Percentiles rank a stretch among this genome's conserved stretches.
phyloP scores from a whole-genome alignment of 768 basidiomycete genomes.

The Clathrus columnatus region DNA sequence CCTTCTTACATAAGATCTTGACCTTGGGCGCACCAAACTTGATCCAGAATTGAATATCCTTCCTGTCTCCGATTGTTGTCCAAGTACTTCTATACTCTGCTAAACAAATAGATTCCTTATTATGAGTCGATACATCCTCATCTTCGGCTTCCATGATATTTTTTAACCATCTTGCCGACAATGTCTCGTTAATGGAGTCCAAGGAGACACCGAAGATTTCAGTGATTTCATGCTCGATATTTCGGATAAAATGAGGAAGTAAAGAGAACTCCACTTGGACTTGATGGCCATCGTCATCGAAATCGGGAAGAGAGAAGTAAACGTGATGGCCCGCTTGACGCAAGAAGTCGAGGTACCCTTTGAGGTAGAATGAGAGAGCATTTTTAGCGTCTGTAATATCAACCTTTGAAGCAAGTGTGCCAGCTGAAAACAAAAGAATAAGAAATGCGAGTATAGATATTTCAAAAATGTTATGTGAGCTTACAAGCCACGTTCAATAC shows the following conservation, averaged over 20 bases:
- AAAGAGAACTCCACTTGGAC: conserved; percentile 19
- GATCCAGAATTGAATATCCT: conserved; percentile 15
- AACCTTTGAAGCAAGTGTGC: not conserved
- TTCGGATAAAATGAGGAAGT: conserved; percentile 9
- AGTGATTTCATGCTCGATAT: conserved; percentile 6
- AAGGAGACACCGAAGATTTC: conserved; percentile 10
- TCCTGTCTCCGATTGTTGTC: not conserved
- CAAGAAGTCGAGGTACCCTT: conserved; percentile 18
- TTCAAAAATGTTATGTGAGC: not conserved
- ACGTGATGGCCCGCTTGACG: conserved; percentile 18
- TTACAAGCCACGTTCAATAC: not conserved
- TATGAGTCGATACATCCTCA: not conserved
- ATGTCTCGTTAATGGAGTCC: conserved; percentile 7
- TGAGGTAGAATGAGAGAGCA: conserved; percentile 13
- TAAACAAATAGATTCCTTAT: conserved; percentile 8
- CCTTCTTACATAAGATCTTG: conserved; percentile 17
- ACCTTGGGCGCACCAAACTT: conserved; percentile 19
- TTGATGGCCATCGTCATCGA: conserved; percentile 19
- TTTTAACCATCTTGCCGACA: conserved; percentile 7
- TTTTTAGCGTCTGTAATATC: not conserved
- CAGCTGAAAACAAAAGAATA: not conserved
- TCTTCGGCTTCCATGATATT: not conserved
- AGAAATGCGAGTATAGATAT: not conserved
- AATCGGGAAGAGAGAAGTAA: conserved; percentile 23
- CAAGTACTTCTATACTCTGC: conserved; percentile 17